Conservation (phyloP, 2,329 filamentous ascomycete genomes). For the Colletotrichum gloeosporioides region DNA sequence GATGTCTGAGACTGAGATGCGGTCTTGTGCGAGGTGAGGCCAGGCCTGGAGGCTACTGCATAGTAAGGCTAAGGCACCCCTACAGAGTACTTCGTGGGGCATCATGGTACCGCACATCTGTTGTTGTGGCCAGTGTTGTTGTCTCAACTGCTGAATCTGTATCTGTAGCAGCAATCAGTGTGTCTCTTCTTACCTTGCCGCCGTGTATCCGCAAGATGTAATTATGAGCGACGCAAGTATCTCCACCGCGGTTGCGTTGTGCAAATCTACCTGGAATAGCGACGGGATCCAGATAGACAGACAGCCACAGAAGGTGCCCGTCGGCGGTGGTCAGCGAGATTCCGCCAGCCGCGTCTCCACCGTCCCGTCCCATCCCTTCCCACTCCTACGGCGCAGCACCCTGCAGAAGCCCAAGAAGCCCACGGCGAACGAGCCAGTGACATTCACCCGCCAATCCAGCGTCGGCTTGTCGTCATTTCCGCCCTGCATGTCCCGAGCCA, state of each 20-base stretch:
- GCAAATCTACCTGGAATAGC: background rate
- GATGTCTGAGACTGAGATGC: background rate
- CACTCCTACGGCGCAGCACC: slow-evolving; percentile 1
- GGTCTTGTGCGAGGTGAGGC: background rate
- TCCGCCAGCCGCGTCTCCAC: background rate
- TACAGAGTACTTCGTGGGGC: background rate
- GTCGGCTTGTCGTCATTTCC: slow-evolving; percentile 5
- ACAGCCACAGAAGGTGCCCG: background rate
- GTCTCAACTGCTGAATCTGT: background rate
- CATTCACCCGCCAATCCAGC: background rate
- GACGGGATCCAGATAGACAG: background rate
- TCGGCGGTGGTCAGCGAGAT: background rate
- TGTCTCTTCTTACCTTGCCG: background rate
- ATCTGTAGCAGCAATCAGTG: background rate
- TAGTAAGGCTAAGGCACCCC: too few species aligned
- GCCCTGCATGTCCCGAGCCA: background rate
- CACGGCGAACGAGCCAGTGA: background rate
- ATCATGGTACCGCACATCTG: background rate
- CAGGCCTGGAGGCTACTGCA: background rate
- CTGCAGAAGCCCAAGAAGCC: background rate
- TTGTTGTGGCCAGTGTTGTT: background rate
- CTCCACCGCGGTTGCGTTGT: background rate
- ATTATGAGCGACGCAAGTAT: slow-evolving; percentile 9
- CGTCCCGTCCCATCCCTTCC: background rate
- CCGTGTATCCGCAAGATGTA: background rate